Percentiles rank a stretch among this genome's conserved stretches.
Evolutionary conservation across 306 rosid species (phyloP).

Genomic region (Ormosia semicastrata): DNA sequence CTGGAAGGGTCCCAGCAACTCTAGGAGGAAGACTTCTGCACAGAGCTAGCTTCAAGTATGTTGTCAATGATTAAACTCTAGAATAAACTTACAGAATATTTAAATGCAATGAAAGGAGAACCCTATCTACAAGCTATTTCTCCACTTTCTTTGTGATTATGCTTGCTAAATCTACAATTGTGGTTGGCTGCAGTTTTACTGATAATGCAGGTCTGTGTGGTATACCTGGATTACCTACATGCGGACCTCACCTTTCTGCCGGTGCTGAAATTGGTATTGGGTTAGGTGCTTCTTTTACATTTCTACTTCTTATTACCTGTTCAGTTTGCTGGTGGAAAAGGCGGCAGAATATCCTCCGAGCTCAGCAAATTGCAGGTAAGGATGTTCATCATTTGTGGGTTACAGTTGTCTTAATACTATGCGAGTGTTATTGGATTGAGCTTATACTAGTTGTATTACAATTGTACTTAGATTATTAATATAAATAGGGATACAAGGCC

Average conservation of each 20-base stretch:
- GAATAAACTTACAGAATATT: background rate
- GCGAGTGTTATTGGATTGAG: background rate
- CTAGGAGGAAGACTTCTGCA: conserved; percentile 92
- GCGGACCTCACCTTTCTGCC: conserved; percentile 73
- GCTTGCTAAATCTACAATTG: conserved; percentile 21
- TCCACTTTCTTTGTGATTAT: conserved; percentile 11
- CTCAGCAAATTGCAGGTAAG: conserved; percentile 83
- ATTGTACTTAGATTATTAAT: background rate
- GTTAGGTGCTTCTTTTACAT: conserved; percentile 48
- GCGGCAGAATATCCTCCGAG: conserved; percentile 76
- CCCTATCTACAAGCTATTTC: background rate
- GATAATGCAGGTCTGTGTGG: conserved; percentile 91
- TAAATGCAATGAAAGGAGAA: background rate
- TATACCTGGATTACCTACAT: conserved; percentile 80
- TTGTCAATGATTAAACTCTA: conserved; percentile 15
- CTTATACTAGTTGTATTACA: background rate
- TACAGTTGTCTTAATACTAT: background rate
- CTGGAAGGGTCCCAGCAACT: conserved; percentile 81
- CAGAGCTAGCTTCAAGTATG: conserved; percentile 98
- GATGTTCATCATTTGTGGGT: background rate
- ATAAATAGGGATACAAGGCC: background rate
- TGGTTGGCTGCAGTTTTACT: conserved; percentile 73
- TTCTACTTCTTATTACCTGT: conserved; percentile 53
- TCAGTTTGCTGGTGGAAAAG: conserved; percentile 90
- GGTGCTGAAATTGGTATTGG: conserved; percentile 81